A percentile compares a stretch with the other conserved stretches of the same genome.
Evolutionary conservation across 164 flowering plant species (phyloP).

Genomic region (Santalum album): DNA sequence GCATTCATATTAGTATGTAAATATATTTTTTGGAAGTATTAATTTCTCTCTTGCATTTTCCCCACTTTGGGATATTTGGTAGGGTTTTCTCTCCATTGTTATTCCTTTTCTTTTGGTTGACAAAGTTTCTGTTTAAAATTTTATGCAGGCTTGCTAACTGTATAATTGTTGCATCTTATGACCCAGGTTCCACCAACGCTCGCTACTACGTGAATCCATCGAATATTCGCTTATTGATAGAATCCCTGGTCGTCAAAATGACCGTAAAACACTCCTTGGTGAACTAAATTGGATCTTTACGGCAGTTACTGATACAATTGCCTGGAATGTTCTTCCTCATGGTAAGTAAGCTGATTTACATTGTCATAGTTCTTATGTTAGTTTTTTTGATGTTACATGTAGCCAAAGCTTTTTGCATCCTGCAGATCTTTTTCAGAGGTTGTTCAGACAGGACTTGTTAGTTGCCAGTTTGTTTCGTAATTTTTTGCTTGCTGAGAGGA

Average conservation of each 20-base stretch:
- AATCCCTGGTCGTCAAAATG: constrained; percentile 97
- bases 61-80: too few species aligned
- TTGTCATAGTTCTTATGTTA: neutral
- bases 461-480: constrained; percentile 95
- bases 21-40: too few species aligned
- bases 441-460: constrained; percentile 90
- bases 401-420: constrained; percentile 9
- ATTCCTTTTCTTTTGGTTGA: too few species aligned
- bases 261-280: constrained; percentile 88
- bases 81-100: too few species aligned
- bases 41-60: too few species aligned
- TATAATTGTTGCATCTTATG: neutral
- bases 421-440: constrained; percentile 90
- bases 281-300: constrained; percentile 99
- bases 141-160: neutral
- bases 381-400: neutral
- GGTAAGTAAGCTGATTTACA: constrained; percentile 31
- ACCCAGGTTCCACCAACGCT: constrained; percentile 77
- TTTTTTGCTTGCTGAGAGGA: constrained; percentile 92
- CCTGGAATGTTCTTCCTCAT: constrained; percentile 99
- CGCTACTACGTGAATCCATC: constrained; percentile 70
- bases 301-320: constrained; percentile 97
- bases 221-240: constrained; percentile 68
- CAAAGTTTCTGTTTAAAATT: too few species aligned
- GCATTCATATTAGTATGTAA: too few species aligned